These are phyloP conservation scores for Magnolia officinalis DNA, from an alignment of 164 flowering plant species.

Conservation along the genomic window DNA sequence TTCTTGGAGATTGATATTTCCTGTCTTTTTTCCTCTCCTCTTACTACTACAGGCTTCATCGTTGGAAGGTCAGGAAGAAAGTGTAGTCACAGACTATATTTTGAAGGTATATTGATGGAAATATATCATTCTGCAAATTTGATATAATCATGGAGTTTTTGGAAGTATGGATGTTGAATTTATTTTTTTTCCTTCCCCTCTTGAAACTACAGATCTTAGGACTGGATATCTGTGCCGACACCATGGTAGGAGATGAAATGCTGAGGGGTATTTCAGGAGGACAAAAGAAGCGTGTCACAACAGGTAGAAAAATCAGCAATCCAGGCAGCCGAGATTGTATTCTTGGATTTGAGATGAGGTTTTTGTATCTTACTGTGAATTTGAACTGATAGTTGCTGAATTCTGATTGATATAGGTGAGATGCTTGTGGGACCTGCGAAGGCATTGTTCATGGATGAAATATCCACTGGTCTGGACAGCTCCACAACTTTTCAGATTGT, in stretches of 20 bases:
- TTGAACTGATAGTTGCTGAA: not conserved
- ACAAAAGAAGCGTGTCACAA: slow-evolving; percentile 27
- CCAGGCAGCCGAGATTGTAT: not conserved
- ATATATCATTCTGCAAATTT: not conserved
- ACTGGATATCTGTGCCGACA: slow-evolving; percentile 25
- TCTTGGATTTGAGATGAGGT: not conserved
- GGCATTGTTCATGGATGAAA: slow-evolving; percentile 18
- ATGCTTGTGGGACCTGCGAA: slow-evolving; percentile 16
- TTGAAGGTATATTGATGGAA: slow-evolving; percentile 16
- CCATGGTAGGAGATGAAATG: slow-evolving; percentile 29
- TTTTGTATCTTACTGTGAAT: not conserved
- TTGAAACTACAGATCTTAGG: slow-evolving; percentile 23
- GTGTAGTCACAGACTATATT: slow-evolving; percentile 23
- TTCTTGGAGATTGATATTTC: not conserved
- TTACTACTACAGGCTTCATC: slow-evolving; percentile 25
- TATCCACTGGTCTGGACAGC: slow-evolving; percentile 46
- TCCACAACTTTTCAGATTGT: slow-evolving; percentile 66
- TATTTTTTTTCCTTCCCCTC: not conserved
- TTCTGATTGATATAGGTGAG: slow-evolving; percentile 10
- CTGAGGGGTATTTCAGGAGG: slow-evolving; percentile 29
- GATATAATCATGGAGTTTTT: too few relatives aligned
- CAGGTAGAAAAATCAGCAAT: slow-evolving; percentile 9
- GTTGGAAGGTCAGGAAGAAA: slow-evolving; percentile 25
- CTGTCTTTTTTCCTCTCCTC: slow-evolving; percentile 16
- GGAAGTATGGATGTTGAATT: not conserved